phyloP scores from a whole-genome alignment of 1,284 basidiomycete genomes.

The Ganoderma lucidum region DNA sequence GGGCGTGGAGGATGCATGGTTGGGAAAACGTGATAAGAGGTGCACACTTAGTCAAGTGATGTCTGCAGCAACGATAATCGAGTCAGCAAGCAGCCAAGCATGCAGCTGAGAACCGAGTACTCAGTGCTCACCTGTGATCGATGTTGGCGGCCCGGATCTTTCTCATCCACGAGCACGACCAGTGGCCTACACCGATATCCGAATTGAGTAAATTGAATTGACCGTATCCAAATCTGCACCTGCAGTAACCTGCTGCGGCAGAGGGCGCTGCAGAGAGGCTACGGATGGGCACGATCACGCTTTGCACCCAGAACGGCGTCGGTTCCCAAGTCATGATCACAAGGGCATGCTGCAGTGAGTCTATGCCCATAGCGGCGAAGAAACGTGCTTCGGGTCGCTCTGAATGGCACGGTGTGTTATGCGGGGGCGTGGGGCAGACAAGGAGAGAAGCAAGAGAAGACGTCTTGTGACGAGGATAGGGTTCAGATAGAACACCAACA shows the following conservation, averaged over 20 bases:
- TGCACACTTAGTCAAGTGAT: background rate
- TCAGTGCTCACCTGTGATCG: background rate
- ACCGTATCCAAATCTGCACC: background rate
- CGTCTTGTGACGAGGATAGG: background rate
- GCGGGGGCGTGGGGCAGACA: background rate
- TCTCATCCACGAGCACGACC: background rate
- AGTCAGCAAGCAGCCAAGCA: background rate
- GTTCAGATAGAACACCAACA: background rate
- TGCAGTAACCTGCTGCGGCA: background rate
- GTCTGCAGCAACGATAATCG: background rate
- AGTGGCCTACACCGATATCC: no score
- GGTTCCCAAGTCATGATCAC: slow-evolving; percentile 1
- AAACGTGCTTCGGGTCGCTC: background rate
- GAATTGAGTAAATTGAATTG: background rate
- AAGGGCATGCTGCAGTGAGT: background rate
- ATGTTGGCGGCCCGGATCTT: background rate
- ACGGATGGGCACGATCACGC: background rate
- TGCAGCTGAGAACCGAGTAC: background rate
- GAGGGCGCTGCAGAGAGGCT: no score
- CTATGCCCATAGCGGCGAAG: background rate
- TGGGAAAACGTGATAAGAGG: background rate
- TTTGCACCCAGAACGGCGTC: no score
- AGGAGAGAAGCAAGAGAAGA: background rate
- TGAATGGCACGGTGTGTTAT: background rate
- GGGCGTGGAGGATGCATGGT: background rate